These are phyloP conservation scores for Spatholobus suberectus DNA, from an alignment of 306 rosid species.

Conservation along the genomic window DNA sequence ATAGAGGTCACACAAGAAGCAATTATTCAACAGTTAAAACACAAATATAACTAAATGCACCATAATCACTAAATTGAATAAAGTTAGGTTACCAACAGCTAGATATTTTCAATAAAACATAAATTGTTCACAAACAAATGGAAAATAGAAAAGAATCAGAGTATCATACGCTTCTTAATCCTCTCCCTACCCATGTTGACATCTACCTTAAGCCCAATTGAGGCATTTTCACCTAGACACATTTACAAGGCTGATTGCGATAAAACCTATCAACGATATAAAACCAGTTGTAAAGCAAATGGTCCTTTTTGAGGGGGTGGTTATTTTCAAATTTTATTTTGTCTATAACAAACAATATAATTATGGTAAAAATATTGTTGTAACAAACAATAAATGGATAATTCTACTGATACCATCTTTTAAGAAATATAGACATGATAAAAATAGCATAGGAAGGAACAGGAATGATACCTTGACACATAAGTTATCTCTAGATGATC, in stretches of 20 bases:
- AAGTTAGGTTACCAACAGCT: not conserved
- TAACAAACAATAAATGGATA: too few species aligned
- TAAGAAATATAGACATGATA: too few species aligned
- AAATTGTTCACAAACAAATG: not conserved
- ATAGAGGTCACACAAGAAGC: not conserved
- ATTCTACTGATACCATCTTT: too few species aligned
- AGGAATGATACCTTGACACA: too few species aligned
- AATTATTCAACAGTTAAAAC: not conserved
- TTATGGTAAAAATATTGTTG: too few species aligned
- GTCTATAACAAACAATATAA: too few species aligned
- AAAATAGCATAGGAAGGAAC: too few species aligned
- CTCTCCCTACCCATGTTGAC: not conserved
- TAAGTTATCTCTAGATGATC: too few species aligned
- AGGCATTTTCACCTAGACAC: not conserved
- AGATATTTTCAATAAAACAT: not conserved
- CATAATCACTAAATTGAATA: not conserved
- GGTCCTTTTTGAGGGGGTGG: too few species aligned
- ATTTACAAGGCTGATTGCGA: not conserved
- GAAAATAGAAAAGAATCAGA: not conserved
- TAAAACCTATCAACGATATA: not conserved
- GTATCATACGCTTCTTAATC: not conserved
- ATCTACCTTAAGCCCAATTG: not conserved
- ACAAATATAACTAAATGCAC: conserved; percentile 16
- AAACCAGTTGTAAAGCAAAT: not conserved
- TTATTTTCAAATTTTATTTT: too few species aligned